Conservation (phyloP, 768 basidiomycete species). For the Boletus barrowsii region DNA sequence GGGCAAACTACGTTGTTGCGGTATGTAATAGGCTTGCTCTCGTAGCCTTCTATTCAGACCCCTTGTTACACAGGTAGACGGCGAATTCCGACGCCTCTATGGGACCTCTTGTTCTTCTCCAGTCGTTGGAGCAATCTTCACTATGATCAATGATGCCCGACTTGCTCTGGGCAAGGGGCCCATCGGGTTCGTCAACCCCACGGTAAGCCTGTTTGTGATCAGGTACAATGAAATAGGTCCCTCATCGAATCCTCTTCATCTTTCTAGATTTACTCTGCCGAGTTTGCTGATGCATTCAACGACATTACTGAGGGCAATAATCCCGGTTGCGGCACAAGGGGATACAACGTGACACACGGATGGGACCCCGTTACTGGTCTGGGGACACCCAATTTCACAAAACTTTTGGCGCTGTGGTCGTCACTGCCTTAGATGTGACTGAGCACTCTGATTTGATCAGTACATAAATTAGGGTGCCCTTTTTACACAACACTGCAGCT, state of each 20-base stretch:
- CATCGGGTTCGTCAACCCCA: conserved; percentile 18
- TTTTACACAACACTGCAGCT: too few relatives aligned
- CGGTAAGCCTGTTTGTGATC: neutral
- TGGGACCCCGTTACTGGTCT: conserved; percentile 49
- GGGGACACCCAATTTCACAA: conserved; percentile 44
- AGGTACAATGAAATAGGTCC: neutral
- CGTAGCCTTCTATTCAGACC: neutral
- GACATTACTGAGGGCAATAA: conserved; percentile 48
- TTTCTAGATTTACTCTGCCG: conserved; percentile 5
- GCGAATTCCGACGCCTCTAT: conserved; percentile 21
- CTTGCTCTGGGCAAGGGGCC: conserved; percentile 31
- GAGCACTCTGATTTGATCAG: too few relatives aligned
- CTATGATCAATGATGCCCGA: conserved; percentile 40
- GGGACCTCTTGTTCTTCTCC: conserved; percentile 38
- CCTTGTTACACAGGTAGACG: conserved; percentile 17
- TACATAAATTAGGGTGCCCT: too few relatives aligned
- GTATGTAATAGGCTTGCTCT: conserved; percentile 6
- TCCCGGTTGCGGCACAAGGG: conserved; percentile 40
- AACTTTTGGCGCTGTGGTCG: conserved; percentile 39
- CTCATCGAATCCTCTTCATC: too few relatives aligned
- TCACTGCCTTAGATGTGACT: too few relatives aligned
- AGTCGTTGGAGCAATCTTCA: conserved; percentile 31
- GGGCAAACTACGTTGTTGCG: conserved; percentile 29
- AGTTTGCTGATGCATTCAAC: conserved; percentile 21
- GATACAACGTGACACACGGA: conserved; percentile 31